Evolutionary conservation across 2,329 filamentous ascomycete genomes (phyloP).

Genomic region (Diaporthe humulicola): DNA sequence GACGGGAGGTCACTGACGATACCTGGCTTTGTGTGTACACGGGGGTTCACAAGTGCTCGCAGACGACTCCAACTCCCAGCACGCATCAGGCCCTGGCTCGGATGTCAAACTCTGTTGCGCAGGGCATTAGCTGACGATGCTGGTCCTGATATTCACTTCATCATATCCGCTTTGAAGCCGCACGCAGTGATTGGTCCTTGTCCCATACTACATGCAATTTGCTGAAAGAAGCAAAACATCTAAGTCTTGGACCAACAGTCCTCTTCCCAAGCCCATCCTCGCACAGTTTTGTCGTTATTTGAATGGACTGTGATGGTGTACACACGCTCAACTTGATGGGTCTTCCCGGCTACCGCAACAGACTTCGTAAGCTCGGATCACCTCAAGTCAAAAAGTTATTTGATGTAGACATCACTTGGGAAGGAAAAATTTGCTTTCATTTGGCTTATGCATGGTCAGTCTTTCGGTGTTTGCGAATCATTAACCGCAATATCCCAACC

Average conservation of each 20-base stretch:
- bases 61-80: too few species aligned
- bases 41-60: not conserved
- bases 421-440: not conserved
- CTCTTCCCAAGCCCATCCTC: not conserved
- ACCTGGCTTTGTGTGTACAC: not conserved
- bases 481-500: conserved; percentile 46
- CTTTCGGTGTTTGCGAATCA: conserved; percentile 20
- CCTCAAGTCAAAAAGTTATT: too few species aligned
- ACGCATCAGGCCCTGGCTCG: too few species aligned
- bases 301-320: not conserved
- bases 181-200: not conserved
- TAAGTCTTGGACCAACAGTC: fast-evolving
- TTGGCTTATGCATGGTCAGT: not conserved
- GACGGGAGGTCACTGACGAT: not conserved
- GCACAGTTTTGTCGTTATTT: not conserved
- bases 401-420: not conserved
- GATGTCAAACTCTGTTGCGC: not conserved
- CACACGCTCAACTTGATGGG: not conserved
- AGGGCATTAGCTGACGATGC: not conserved
- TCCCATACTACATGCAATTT: not conserved
- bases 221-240: too few species aligned
- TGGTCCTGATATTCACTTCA: too few species aligned
- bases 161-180: not conserved
- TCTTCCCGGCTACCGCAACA: not conserved
- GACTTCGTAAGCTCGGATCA: too few species aligned